Conservation (phyloP, 345 rosid genomes). For the Euclidium syriacum region DNA sequence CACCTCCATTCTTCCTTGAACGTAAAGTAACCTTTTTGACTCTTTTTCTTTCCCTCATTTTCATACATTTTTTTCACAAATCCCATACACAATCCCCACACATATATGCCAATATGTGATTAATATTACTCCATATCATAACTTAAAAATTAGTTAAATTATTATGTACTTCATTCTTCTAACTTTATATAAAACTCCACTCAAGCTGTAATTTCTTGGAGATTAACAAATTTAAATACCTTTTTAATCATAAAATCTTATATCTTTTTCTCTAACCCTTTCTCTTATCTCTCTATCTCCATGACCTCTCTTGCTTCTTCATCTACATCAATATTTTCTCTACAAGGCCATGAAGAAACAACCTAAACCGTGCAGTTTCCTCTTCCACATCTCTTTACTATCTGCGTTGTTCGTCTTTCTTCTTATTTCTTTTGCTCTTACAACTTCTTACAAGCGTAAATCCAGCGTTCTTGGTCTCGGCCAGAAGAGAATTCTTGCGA, state of each 20-base stretch:
- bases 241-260: constrained; percentile 10
- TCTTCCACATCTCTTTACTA: constrained; percentile 22
- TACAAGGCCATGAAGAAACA: constrained; percentile 22
- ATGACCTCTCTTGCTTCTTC: constrained; percentile 27
- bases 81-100: background rate
- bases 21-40: constrained; percentile 50
- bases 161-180: background rate
- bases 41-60: background rate
- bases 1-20: constrained; percentile 46
- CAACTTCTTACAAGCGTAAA: constrained; percentile 16
- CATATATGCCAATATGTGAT: constrained; percentile 5
- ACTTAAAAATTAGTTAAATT: background rate
- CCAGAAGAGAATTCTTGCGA: constrained; percentile 38
- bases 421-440: constrained; percentile 20
- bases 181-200: constrained; percentile 5
- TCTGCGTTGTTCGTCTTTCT: constrained; percentile 27
- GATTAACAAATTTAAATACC: background rate
- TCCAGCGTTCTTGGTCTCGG: background rate
- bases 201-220: constrained; percentile 12
- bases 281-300: constrained; percentile 18
- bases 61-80: constrained; percentile 14
- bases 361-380: constrained; percentile 17
- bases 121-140: constrained; percentile 1
- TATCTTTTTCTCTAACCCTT: constrained; percentile 11
- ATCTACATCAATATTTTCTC: constrained; percentile 30